Evolutionary conservation across 139 green algal genomes (phyloP), one percentile per base, ranked within the genome.

Genomic region (Trebouxia sp.): DNA sequence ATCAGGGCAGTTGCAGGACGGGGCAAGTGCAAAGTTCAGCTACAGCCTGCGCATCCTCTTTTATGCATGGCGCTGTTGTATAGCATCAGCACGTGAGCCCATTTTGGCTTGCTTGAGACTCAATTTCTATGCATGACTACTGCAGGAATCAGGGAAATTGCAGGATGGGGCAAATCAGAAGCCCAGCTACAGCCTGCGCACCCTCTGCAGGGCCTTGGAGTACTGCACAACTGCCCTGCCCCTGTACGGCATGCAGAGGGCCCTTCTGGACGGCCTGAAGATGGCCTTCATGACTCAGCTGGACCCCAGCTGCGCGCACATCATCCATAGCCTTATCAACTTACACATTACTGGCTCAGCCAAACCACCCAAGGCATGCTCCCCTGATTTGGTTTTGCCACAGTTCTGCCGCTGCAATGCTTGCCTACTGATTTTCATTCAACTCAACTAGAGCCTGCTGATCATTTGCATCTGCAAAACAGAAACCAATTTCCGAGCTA

Each of bases 231-330:
- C 79, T 6, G 89, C 90, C 3, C 65, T 92, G 42, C 88, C 91
- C 6, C 51, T 87, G 26, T 99, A 99, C 85, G 97, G 97, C 47
- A 81, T 98, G 81, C 85, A 88, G 72, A 88, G 94, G 10, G 86
- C 93, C 10, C 92, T 99, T 77, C 94, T 92, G 53, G 97, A 99
- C 85, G 97, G 94, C 50, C 91, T 95, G 24, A 86, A 83, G 78
- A 99, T 99, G 96, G 91, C 90, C 6, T 99, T 99, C 83, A 74
- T 93, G 41, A 99, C 97, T 7, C 92, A 96, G 84, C 89, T 97
- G 62, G 84, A 91, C 39, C 69, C 82, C 11, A 58, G 47, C 32
- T 82, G 76, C 75, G 85, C 80, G 20, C 69, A 82, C 3, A 78
- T 72, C 48, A 85, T 98, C 83, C 88, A 95, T 79, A 75, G 47